Conservation (phyloP, 768 basidiomycete species). For the Tremella mesenterica region DNA sequence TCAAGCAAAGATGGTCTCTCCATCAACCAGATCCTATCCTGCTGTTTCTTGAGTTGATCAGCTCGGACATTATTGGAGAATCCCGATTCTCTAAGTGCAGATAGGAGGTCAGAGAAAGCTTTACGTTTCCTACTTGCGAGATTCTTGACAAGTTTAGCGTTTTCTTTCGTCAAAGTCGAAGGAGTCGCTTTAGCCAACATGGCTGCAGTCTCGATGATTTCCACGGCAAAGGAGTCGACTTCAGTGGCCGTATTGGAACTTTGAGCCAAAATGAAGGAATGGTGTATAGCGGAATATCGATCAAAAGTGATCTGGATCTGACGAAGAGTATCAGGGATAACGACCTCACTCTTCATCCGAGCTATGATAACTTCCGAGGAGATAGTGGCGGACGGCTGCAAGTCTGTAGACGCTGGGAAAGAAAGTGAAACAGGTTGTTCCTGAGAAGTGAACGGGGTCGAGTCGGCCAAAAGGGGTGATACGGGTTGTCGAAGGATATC, state of each 20-base stretch:
- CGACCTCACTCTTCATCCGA: not conserved
- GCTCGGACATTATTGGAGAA: slow-evolving; percentile 64
- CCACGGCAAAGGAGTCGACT: slow-evolving; percentile 53
- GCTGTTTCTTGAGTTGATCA: slow-evolving; percentile 53
- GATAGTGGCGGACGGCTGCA: not conserved
- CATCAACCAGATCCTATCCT: slow-evolving; percentile 25
- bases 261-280: slow-evolving; percentile 30
- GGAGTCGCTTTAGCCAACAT: slow-evolving; percentile 44
- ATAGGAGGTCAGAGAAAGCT: slow-evolving; percentile 82
- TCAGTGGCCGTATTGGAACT: slow-evolving; percentile 40
- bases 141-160: slow-evolving; percentile 55
- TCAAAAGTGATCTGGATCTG: slow-evolving; percentile 46
- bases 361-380: too few species aligned
- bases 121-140: slow-evolving; percentile 74
- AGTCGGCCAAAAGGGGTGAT: slow-evolving; percentile 25
- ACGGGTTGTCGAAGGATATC: slow-evolving; percentile 70
- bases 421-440: slow-evolving; percentile 1
- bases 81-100: slow-evolving; percentile 73
- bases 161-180: slow-evolving; percentile 49
- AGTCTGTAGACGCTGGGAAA: not conserved
- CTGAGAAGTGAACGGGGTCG: slow-evolving; percentile 15
- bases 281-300: slow-evolving; percentile 48
- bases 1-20: slow-evolving; percentile 16
- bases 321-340: slow-evolving; percentile 2
- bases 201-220: slow-evolving; percentile 49